Base-by-base conservation (phyloP, 2,329 filamentous ascomycete species). In the Fusarium caatingaense region DNA sequence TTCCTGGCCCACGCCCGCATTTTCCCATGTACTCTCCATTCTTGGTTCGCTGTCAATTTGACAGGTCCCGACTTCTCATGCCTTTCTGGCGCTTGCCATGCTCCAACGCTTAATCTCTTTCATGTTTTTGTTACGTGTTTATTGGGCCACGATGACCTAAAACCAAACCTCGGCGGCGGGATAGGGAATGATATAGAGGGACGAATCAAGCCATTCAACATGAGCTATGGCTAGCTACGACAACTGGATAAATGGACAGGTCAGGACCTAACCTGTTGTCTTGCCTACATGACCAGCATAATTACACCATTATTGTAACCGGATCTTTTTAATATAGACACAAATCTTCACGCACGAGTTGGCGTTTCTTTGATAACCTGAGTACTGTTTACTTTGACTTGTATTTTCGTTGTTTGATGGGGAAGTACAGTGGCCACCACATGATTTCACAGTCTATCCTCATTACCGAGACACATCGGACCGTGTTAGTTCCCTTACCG, bases 141-240 rank as follows among this genome's bases (percentile, higher is more conserved):
- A 54, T 44, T 25, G 41, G 54, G 55, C 60, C 42, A 72, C 56
- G 60, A 73, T 47, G 48, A 74, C 64, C 60, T 32, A 71, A 62
- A 72, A 62, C 59, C 62, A 69, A 66, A 74, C 69, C 71, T 74
- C 72, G 74, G 74, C 64, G 65, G 46, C 60, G 60, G 45, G 46
- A 67, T 59, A 55, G 54, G 60, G 70, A 75, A 74, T 71, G 74
- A 70, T 73, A 71, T 67, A 58, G 56, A 60, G 49, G 57, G 56
- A 34, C 18, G 34, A 37, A 37, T 60, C 63, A 69, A 74, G 72
- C 64, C 76, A 78, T 78, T 79, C 76, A 77, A 79, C 78, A 78
- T 79, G 78, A 76, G 76, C 77, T 77, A 76, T 60, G 68, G 65
- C 60, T 63, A 69, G 60, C 66, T 68, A 69, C 66, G 61, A 54